phyloP scores from a whole-genome alignment of 2,329 filamentous ascomycete genomes.

The Parastagonospora avenae region DNA sequence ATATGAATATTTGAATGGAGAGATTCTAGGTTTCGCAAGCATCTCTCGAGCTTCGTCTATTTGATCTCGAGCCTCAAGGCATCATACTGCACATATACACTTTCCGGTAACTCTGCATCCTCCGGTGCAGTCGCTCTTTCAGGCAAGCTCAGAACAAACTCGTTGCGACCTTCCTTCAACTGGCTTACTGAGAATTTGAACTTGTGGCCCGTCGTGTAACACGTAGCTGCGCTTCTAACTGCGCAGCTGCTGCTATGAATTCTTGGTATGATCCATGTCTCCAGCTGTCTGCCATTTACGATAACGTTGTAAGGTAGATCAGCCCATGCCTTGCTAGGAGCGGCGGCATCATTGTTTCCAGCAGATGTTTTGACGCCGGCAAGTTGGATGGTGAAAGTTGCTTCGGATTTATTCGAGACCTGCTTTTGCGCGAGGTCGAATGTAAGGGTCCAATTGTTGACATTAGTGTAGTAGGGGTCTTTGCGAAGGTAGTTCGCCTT shows the following conservation, averaged over 20 bases:
- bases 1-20: no score
- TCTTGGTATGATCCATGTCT: conserved; percentile 58
- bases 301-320: conserved; percentile 59
- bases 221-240: conserved; percentile 20
- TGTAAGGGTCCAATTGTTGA: conserved; percentile 32
- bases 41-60: conserved; percentile 16
- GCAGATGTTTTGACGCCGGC: conserved; percentile 66
- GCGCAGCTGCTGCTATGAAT: conserved; percentile 17
- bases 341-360: conserved; percentile 7
- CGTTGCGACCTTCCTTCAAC: conserved; percentile 58
- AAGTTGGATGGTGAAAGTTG: conserved; percentile 67
- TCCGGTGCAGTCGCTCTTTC: conserved; percentile 64
- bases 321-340: conserved; percentile 52
- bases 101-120: conserved; percentile 59
- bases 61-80: conserved; percentile 63
- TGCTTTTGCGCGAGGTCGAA: conserved; percentile 35
- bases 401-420: conserved; percentile 49
- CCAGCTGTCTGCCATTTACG: conserved; percentile 52
- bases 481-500: conserved; percentile 56
- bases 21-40: no score
- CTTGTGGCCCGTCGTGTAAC: conserved; percentile 21
- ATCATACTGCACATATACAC: conserved; percentile 68
- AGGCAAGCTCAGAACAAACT: conserved; percentile 62
- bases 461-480: conserved; percentile 46
- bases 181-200: conserved; percentile 16